phyloP scores from a whole-genome alignment of 129 eudicot species.

The Chrysanthemum lavandulifolium region DNA sequence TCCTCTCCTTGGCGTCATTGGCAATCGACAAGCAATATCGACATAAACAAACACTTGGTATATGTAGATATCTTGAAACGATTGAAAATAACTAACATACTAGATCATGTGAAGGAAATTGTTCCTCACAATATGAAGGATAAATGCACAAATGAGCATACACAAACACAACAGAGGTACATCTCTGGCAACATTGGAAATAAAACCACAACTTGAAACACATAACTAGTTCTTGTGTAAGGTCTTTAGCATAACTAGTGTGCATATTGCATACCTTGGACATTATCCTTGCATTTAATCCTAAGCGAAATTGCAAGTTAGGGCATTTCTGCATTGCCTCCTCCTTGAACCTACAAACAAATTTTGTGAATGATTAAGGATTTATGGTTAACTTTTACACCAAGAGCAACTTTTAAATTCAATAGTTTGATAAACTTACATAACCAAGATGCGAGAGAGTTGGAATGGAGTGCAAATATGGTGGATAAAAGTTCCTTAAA shows the following conservation, averaged over 20 bases:
- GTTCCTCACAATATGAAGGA: neutral
- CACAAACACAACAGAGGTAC: conserved; percentile 6
- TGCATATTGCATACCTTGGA: conserved; percentile 24
- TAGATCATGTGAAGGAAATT: neutral
- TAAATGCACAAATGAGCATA: neutral
- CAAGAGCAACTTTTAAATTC: conserved; percentile 14
- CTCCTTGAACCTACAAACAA: conserved; percentile 78
- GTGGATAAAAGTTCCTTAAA: neutral
- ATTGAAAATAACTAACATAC: neutral
- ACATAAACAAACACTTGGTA: conserved; percentile 2
- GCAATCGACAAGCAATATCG: conserved; percentile 51
- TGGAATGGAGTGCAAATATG: conserved; percentile 16
- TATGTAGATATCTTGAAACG: conserved; percentile 8
- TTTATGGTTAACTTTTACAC: neutral
- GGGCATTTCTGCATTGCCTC: conserved; percentile 92
- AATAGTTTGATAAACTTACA: conserved; percentile 1
- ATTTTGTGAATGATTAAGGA: conserved; percentile 11
- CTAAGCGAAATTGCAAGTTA: conserved; percentile 91
- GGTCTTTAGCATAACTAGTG: conserved; percentile 6
- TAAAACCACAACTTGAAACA: conserved; percentile 10
- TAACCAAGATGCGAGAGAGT: conserved; percentile 1
- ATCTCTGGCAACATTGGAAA: neutral
- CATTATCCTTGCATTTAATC: conserved; percentile 71
- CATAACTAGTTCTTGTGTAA: conserved; percentile 1
- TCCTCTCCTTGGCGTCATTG: conserved; percentile 76